Conservation (phyloP, 2,329 filamentous ascomycete species). For the Ophiostoma piceae region DNA sequence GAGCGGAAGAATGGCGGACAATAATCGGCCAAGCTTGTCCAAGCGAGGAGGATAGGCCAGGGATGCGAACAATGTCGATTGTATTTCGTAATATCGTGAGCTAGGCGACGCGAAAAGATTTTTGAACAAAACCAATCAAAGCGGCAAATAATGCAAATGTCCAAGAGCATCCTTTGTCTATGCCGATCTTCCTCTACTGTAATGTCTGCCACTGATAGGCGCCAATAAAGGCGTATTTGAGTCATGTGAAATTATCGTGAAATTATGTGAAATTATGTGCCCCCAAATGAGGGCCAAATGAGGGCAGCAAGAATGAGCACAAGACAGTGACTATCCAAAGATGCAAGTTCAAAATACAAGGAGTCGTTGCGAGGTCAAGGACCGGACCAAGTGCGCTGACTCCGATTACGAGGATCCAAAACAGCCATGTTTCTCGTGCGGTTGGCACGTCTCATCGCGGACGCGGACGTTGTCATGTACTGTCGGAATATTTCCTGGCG, state of each 20-base stretch:
- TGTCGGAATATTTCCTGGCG: neutral
- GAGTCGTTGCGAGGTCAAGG: neutral
- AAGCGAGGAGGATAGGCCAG: neutral
- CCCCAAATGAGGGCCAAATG: neutral
- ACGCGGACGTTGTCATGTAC: neutral
- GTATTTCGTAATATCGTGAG: neutral
- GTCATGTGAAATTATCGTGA: neutral
- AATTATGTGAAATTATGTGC: neutral
- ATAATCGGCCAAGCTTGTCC: neutral
- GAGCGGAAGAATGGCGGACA: neutral
- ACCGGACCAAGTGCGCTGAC: neutral
- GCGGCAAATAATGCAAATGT: neutral
- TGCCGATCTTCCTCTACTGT: neutral
- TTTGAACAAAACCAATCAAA: no score
- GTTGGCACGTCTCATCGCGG: conserved; percentile 5
- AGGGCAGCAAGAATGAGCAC: neutral
- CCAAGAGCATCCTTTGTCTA: neutral
- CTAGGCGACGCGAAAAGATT: neutral
- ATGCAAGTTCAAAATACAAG: neutral
- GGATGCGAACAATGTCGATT: neutral
- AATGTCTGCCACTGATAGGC: neutral
- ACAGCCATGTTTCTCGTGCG: neutral
- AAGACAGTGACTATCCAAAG: neutral
- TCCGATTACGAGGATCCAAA: conserved; percentile 3
- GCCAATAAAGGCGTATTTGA: neutral